Conservation (phyloP, 345 rosid genomes). For the Eucalyptus sp. region DNA sequence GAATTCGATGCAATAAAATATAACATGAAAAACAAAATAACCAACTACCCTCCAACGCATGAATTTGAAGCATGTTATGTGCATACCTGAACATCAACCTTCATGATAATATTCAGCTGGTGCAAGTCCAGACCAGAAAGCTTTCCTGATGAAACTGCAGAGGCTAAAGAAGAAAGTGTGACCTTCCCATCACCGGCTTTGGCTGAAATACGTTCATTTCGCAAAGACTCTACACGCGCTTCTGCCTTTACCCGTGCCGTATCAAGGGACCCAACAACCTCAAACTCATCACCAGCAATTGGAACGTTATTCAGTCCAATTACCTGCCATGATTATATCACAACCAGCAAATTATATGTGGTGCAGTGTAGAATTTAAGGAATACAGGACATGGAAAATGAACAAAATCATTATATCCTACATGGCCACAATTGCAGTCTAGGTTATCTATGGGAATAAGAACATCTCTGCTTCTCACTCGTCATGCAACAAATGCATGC, state of each 20-base stretch:
- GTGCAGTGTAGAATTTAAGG: not conserved
- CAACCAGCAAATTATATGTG: not conserved
- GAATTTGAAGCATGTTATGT: not conserved
- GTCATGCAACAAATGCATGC: not conserved
- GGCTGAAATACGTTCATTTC: conserved; percentile 73
- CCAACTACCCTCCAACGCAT: not conserved
- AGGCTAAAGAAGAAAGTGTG: conserved; percentile 92
- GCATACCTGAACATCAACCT: conserved; percentile 92
- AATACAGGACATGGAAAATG: not conserved
- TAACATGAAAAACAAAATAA: not conserved
- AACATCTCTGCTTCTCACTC: not conserved
- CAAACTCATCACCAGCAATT: conserved; percentile 89
- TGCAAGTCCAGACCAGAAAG: conserved; percentile 90
- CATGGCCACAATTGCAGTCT: not conserved
- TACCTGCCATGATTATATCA: conserved; percentile 35
- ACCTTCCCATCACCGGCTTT: conserved; percentile 97
- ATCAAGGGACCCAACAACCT: conserved; percentile 75
- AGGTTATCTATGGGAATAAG: not conserved
- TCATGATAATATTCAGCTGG: conserved; percentile 82
- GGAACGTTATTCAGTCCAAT: conserved; percentile 83
- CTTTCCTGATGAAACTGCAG: conserved; percentile 77
- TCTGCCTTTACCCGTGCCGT: conserved; percentile 87
- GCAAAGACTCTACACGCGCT: conserved; percentile 48
- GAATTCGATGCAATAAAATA: not conserved
- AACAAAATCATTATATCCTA: not conserved